These are phyloP conservation scores for Albatrellus ellisii DNA, from an alignment of 768 basidiomycete genomes.

Conservation along the genomic window DNA sequence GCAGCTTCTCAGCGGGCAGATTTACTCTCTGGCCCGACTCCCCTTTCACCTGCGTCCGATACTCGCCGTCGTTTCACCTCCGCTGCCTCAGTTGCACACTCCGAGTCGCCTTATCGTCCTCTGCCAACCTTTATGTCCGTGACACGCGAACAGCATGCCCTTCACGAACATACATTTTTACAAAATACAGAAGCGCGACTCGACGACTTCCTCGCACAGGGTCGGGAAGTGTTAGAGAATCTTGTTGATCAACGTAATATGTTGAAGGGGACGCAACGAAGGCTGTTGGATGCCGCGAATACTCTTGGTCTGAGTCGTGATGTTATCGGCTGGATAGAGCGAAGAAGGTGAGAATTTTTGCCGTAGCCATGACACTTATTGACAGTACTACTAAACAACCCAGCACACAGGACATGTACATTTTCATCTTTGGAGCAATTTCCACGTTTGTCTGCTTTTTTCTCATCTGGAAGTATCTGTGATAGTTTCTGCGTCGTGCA, in stretches of 20 bases:
- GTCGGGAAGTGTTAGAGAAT: conserved; percentile 83
- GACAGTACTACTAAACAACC: background rate
- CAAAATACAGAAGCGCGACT: conserved; percentile 69
- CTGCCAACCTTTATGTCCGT: conserved; percentile 38
- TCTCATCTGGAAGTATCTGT: conserved; percentile 85
- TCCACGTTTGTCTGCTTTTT: conserved; percentile 92
- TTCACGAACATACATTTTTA: conserved; percentile 83
- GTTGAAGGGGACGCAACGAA: conserved; percentile 86
- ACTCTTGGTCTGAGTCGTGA: conserved; percentile 87
- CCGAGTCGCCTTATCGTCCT: conserved; percentile 81
- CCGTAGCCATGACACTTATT: background rate
- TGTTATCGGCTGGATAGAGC: conserved; percentile 96
- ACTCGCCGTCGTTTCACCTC: conserved; percentile 49
- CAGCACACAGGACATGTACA: conserved; percentile 93
- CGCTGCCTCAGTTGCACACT: conserved; percentile 25
- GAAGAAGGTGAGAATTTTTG: conserved; percentile 57
- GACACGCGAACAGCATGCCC: conserved; percentile 62
- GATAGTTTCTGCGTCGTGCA: no score
- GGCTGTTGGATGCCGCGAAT: conserved; percentile 83
- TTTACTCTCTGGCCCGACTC: conserved; percentile 35
- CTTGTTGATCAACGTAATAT: conserved; percentile 86
- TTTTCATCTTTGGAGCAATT: conserved; percentile 74
- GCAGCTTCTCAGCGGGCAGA: conserved; percentile 48
- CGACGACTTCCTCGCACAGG: conserved; percentile 89
- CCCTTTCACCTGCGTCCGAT: conserved; percentile 27